Evolutionary conservation across 2,329 filamentous ascomycete species (phyloP), one percentile per base, ranked within the genome.

Genomic region (Stenocarpella maydis): DNA sequence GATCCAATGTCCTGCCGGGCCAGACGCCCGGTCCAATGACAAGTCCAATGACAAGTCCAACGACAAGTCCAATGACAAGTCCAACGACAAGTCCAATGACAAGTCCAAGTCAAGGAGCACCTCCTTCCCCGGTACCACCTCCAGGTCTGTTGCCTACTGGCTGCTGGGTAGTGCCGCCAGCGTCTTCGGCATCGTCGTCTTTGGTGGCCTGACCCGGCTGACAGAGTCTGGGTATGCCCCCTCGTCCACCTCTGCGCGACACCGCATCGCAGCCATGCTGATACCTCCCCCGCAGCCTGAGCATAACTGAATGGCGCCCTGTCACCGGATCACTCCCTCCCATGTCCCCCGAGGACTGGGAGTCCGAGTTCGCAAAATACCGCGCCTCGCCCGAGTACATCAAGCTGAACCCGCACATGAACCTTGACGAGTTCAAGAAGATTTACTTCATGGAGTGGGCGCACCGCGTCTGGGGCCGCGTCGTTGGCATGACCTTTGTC

Each of bases 361-460:
- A 97, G 75, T 90, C 90, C 73, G 96, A 98, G 77, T 99, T 98
- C 82, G 85, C 90, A 68, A 96, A 97, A 81, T 99, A 99, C 85
- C 91, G 92, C 73, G 89, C 92, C 52, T 97, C 94, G 24, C 96
- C 96, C 72, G 96, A 99, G 81, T 99, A 95, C 83, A 90, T 92
- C 77, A 88, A 94, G 72, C 87, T 99, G 74, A 99, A 99, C 82
- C 92, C 95, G 39, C 89, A 93, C 79, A 99, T 99, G 96, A 91
- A 88, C 39, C 85, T 99, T 68, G 87, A 90, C 69, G 96, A 99
- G 79, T 99, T 98, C 84, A 98, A 98, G 82, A 92, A 96, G 79
- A 99, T 99, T 74, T 99, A 98, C 87, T 99, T 92, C 80, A 98
- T 98, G 96, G 96, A 99, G 85, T 99, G 96, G 96, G 90, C 91